Base-by-base conservation (phyloP, 805 yeast species). In the Cyberlindnera veronae region DNA sequence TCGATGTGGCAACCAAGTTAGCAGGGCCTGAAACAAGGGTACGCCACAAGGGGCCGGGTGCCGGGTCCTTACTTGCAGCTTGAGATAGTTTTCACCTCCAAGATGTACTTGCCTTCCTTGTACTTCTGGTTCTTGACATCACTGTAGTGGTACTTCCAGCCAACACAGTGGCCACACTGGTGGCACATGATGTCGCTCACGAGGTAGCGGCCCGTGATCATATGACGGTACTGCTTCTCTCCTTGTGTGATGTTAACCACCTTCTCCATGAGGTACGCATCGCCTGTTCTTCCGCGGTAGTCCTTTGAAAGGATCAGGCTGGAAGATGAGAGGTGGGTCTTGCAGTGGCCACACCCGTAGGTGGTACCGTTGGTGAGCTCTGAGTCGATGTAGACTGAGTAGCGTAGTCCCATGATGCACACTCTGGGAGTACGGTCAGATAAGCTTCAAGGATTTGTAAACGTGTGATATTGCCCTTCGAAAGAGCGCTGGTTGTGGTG, bases 71-170 rank as follows among this genome's bases (percentile, higher is more conserved):
- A 47, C 23, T 37, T 44, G 37, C 51, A 47, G 21, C 29, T 66
- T 55, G 27, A 72, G 61, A 27, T 63, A 57, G 49, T 64, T 69
- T 14, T 61, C 52, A 60, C 58, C 42, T 51, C 55, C 15, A 80
- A 60, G 27, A 80, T 74, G 50, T 61, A 80, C 51, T 74, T 71
- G 12, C 83, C 83, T 50, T 76, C 84, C 53, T 81, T 81, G 57
- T 74, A 77, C 46, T 69, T 63, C 62, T 78, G 80, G 28, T 64
- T 57, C 31, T 56, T 55, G 24, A 63, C 60, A 26, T 67, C 69
- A 34, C 79, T 68, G 45, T 64, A 64, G 36, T 77, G 60, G 50
- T 81, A 81, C 48, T 72, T 73, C 87, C 87, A 81, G 6, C 86
- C 87, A 11, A 81, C 66, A 36, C 70, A 56, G 11, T 61, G 59